A percentile compares a stretch with the other conserved stretches of the same genome.
Evolutionary conservation across 495 filamentous ascomycete species (phyloP).

Genomic region (Penicillium lagena): DNA sequence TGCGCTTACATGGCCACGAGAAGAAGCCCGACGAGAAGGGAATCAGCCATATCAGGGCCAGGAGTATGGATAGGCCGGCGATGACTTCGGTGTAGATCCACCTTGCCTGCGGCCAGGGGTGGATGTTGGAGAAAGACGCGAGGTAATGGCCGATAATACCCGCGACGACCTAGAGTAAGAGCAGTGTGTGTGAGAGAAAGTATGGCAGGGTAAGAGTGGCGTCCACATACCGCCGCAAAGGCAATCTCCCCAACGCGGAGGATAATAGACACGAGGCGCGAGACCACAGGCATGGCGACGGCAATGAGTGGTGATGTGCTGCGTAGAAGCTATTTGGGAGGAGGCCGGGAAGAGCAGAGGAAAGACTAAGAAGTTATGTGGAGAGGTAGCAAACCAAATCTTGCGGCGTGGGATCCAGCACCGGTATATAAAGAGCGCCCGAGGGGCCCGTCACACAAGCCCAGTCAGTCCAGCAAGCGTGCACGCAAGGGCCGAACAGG

Average conservation of each 20-base stretch:
- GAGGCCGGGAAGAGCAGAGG: background rate
- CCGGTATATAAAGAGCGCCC: too few species aligned
- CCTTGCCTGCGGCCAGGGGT: conserved; percentile 37
- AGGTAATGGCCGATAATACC: conserved; percentile 53
- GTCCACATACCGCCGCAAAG: conserved; percentile 31
- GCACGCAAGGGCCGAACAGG: background rate
- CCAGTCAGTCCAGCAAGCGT: background rate
- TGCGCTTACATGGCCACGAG: conserved; percentile 33
- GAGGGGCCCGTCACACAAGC: background rate
- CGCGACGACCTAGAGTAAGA: conserved; percentile 39
- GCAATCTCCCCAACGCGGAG: conserved; percentile 40
- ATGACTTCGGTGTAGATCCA: conserved; percentile 58
- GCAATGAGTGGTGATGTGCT: background rate
- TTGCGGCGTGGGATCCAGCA: too few species aligned
- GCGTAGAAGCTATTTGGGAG: background rate
- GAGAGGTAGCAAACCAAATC: background rate
- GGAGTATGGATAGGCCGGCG: conserved; percentile 46
- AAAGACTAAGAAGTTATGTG: background rate
- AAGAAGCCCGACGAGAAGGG: conserved; percentile 44
- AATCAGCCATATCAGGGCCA: conserved; percentile 49
- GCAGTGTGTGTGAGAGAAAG: background rate
- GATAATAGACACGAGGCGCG: conserved; percentile 42
- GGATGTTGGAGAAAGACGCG: conserved; percentile 18
- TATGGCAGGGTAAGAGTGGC: background rate
- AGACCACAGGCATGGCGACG: conserved; percentile 42